Percentiles rank a stretch among this genome's conserved stretches.
These are phyloP conservation scores for Pichia sp. DNA, from an alignment of 1,139 yeast species.

Conservation along the genomic window DNA sequence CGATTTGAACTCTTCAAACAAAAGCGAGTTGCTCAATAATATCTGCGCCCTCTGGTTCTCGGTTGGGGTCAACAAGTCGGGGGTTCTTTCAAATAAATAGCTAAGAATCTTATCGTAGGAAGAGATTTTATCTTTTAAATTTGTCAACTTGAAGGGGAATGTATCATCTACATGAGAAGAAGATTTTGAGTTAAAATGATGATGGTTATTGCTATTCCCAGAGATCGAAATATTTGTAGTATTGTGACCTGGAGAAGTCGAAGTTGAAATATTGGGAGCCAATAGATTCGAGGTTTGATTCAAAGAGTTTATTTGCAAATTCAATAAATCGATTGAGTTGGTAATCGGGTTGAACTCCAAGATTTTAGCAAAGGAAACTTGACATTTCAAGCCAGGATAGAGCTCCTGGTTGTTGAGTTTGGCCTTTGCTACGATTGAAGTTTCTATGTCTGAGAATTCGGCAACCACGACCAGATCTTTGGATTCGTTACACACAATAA, in stretches of 20 bases:
- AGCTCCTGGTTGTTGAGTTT: conserved; percentile 77
- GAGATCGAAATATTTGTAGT: conserved; percentile 5
- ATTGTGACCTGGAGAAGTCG: conserved; percentile 1
- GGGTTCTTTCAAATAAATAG: conserved; percentile 18
- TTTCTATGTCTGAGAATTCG: conserved; percentile 66
- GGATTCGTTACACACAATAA: conserved; percentile 39
- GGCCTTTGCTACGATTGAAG: conserved; percentile 75
- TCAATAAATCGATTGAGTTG: conserved; percentile 7
- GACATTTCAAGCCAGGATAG: conserved; percentile 63
- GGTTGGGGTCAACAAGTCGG: conserved; percentile 11
- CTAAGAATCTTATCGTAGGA: conserved; percentile 26
- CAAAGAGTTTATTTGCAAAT: conserved; percentile 6
- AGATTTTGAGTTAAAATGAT: conserved; percentile 3
- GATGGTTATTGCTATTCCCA: conserved; percentile 11
- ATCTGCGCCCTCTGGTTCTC: conserved; percentile 27
- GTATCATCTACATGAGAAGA: conserved; percentile 12
- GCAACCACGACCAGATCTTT: conserved; percentile 51
- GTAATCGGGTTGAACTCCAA: conserved; percentile 31
- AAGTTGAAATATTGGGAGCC: conserved; percentile 3
- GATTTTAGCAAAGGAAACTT: conserved; percentile 65
- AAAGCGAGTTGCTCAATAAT: conserved; percentile 35
- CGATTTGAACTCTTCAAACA: conserved; percentile 37
- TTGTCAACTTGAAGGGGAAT: conserved; percentile 17
- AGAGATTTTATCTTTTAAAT: conserved; percentile 21
- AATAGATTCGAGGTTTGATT: conserved; percentile 4